phyloP scores from a whole-genome alignment of 2,329 filamentous ascomycete genomes.

The Epichloe brachyelytri region DNA sequence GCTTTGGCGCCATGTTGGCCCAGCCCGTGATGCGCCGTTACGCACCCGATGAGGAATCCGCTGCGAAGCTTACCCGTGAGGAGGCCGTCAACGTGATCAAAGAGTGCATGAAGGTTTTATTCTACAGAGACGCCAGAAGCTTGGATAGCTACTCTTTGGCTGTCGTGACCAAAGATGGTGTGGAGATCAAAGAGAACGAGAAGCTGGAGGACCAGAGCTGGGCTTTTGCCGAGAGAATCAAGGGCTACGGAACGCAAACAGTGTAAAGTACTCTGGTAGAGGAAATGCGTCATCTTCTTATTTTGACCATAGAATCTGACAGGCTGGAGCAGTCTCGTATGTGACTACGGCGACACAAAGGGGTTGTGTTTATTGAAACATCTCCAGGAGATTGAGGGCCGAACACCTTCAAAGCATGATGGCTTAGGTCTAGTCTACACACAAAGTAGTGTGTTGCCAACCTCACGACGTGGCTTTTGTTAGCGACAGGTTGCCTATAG shows the following conservation, averaged over 20 bases:
- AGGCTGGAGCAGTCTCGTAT: background rate
- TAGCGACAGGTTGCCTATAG: too few species aligned
- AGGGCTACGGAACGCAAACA: constrained; percentile 83
- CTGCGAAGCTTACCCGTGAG: constrained; percentile 59
- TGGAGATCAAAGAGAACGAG: constrained; percentile 73
- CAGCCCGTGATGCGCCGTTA: constrained; percentile 78
- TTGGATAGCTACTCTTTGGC: constrained; percentile 86
- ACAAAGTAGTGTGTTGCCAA: too few species aligned
- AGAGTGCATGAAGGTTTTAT: constrained; percentile 97
- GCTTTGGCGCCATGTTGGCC: constrained; percentile 85
- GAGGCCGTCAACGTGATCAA: constrained; percentile 68
- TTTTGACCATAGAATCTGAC: background rate
- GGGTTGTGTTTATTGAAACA: too few species aligned
- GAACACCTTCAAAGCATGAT: too few species aligned
- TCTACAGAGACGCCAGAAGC: constrained; percentile 90
- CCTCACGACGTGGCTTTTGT: too few species aligned
- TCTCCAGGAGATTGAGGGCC: too few species aligned
- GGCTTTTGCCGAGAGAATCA: constrained; percentile 92
- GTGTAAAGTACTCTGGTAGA: constrained; percentile 18
- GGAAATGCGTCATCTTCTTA: background rate
- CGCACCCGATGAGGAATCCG: constrained; percentile 72
- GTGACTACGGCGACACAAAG: too few species aligned
- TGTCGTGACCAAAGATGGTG: constrained; percentile 76
- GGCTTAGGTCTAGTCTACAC: too few species aligned
- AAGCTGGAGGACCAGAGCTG: constrained; percentile 93